Evolutionary conservation across 345 rosid genomes (phyloP), one percentile per base, ranked within the genome.

Genomic region (Aurinia saxatilis): DNA sequence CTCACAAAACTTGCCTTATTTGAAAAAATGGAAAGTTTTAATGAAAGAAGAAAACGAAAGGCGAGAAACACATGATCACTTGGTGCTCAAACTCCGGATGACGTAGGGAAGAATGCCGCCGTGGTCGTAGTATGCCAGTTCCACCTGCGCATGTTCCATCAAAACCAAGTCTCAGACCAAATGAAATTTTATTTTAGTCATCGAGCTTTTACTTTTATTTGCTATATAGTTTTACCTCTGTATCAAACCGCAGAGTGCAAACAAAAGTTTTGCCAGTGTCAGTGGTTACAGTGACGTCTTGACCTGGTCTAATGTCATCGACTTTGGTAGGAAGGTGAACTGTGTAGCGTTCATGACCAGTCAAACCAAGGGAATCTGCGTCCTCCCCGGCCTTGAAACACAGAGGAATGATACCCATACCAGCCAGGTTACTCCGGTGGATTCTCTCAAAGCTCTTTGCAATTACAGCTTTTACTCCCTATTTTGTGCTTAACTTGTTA

Each of bases 71-170:
- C 51, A 30, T 56, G 52, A 71, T 71, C 64, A 63, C 66, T 71
- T 65, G 67, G 41, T 16, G 68, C 61, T 79, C 68, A 85, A 68
- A 74, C 77, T 81, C 50, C 88, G 70, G 63, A 85, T 73, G 9
- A 81, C 84, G 17, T 76, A 85, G 8, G 83, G 88, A 63, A 88
- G 87, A 67, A 85, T 84, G 76, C 93, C 96, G 25, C 93, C 96
- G 9, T 88, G 88, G 25, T 84, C 73, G 48, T 85, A 88, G 65
- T 88, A 88, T 0, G 73, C 25, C 71, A 88, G 66, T 27, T 88
- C 93, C 71, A 88, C 93, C 93, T 88, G 78, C 63, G 6, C 34
- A 49, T 31, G 11, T 53, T 47, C 50, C 52, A 30, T 51, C 8
- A 31, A 50, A 14, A 34, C 45, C 52, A 49, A 19, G 10, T 53